Evolutionary conservation across 441 rosid genomes (phyloP), one percentile per base, ranked within the genome.

Genomic region (Mallotus japonicus): DNA sequence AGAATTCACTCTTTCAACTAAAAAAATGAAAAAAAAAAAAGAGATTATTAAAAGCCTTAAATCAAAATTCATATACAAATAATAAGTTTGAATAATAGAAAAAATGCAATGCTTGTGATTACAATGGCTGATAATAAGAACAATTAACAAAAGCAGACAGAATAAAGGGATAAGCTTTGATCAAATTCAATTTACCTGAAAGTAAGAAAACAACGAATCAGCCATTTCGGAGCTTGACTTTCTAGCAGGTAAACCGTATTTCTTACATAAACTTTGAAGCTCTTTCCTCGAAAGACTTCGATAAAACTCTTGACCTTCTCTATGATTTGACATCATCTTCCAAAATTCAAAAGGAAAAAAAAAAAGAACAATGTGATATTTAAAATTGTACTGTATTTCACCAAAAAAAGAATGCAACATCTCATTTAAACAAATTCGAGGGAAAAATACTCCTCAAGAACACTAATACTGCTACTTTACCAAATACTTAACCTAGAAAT

Each of bases 231-330:
- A 81, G 60, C 80, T 90, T 15, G 94, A 86, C 80, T 83, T 86
- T 77, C 88, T 86, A 13, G 94, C 90, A 42, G 94, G 97, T 77
- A 92, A 80, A 63, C 87, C 83, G 80, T 81, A 86, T 61, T 76
- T 81, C 83, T 88, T 88, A 81, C 97, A 90, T 75, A 89, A 66
- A 81, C 82, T 85, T 70, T 87, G 91, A 73, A 92, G 92, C 78
- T 90, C 92, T 86, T 85, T 90, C 80, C 95, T 81, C 8, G 97
- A 79, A 74, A 83, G 89, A 17, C 79, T 74, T 17, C 69, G 72
- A 72, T 73, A 83, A 75, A 70, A 85, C 17, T 81, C 85, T 69
- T 79, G 80, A 58, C 73, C 83, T 64, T 82, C 83, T 75, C 16
- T 54, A 54, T 83, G 77, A 75, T 79, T 84, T 11, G 73, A 81